Evolutionary conservation across 371 early-diverging fungal species (phyloP).

Genomic region (Dichotomocladium elegans): DNA sequence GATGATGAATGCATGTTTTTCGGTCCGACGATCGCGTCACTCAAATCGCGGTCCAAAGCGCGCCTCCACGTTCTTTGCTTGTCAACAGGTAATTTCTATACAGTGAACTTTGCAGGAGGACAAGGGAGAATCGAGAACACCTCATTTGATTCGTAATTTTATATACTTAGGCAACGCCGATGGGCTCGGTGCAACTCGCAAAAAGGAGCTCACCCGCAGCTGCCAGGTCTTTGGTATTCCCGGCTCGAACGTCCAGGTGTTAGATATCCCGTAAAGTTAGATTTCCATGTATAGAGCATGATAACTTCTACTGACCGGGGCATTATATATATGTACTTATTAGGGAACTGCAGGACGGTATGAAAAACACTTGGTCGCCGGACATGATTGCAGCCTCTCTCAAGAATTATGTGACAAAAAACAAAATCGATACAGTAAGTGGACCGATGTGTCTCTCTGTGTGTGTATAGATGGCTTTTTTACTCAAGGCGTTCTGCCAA

Average conservation of each 20-base stretch:
- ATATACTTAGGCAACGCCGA: slow-evolving; percentile 66
- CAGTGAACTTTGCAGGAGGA: not conserved
- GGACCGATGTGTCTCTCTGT: too few species aligned
- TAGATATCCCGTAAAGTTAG: slow-evolving; percentile 73
- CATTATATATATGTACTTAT: too few species aligned
- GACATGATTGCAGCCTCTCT: slow-evolving; percentile 54
- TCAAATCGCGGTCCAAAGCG: slow-evolving; percentile 27
- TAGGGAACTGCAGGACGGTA: slow-evolving; percentile 76
- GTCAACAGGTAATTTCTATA: slow-evolving; percentile 70
- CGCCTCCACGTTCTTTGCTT: slow-evolving; percentile 78
- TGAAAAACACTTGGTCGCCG: slow-evolving; percentile 68
- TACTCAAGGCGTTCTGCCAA: slow-evolving; percentile 14
- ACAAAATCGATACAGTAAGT: slow-evolving; percentile 64
- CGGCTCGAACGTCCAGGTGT: slow-evolving; percentile 50
- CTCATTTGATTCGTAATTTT: not conserved
- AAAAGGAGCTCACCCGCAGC: slow-evolving; percentile 72
- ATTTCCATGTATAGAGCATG: too few species aligned
- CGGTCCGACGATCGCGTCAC: slow-evolving; percentile 73
- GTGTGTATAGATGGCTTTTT: not conserved
- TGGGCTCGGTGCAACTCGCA: slow-evolving; percentile 72
- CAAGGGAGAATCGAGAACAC: not conserved
- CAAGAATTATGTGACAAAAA: slow-evolving; percentile 52
- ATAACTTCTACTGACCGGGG: too few species aligned
- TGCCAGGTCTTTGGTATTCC: slow-evolving; percentile 66
- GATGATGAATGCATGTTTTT: slow-evolving; percentile 99